Percentiles rank a stretch among this genome's conserved stretches.
These are phyloP conservation scores for Dictyostelium intermedium DNA, from an alignment of 78 protist genomes.

Conservation along the genomic window DNA sequence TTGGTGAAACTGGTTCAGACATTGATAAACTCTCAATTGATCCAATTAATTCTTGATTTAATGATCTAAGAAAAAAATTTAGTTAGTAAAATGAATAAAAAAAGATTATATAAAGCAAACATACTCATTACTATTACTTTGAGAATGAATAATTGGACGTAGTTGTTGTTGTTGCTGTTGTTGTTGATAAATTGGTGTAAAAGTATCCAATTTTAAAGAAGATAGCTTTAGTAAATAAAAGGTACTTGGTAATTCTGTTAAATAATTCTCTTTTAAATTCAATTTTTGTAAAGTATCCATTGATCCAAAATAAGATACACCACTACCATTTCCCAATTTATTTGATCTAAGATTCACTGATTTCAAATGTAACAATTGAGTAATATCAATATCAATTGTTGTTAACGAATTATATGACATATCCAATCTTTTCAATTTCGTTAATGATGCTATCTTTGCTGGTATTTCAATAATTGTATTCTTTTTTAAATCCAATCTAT, in stretches of 20 bases:
- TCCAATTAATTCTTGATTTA: background rate
- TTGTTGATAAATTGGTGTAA: background rate
- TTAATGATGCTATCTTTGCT: background rate
- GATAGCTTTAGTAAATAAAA: background rate
- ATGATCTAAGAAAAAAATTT: background rate
- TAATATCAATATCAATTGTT: background rate
- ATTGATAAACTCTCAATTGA: background rate
- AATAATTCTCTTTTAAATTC: constrained; percentile 16
- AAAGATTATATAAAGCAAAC: background rate
- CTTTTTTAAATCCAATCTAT: constrained; percentile 49
- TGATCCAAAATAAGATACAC: background rate
- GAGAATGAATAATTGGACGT: background rate
- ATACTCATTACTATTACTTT: background rate
- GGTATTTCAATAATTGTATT: constrained; percentile 32
- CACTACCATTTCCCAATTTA: background rate
- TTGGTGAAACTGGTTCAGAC: constrained; percentile 6
- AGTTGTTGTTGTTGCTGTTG: background rate
- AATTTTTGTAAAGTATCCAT: constrained; percentile 4
- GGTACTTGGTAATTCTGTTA: constrained; percentile 14
- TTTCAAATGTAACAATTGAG: background rate
- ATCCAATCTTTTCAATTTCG: constrained; percentile 58
- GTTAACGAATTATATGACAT: constrained; percentile 24
- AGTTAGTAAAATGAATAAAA: too few relatives aligned
- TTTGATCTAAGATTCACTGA: constrained; percentile 41
- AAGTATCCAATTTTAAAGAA: constrained; percentile 4